Percentiles rank a stretch among this genome's conserved stretches.
Evolutionary conservation across 805 yeast genomes (phyloP).

Genomic region (Zygotorulaspora sp.): DNA sequence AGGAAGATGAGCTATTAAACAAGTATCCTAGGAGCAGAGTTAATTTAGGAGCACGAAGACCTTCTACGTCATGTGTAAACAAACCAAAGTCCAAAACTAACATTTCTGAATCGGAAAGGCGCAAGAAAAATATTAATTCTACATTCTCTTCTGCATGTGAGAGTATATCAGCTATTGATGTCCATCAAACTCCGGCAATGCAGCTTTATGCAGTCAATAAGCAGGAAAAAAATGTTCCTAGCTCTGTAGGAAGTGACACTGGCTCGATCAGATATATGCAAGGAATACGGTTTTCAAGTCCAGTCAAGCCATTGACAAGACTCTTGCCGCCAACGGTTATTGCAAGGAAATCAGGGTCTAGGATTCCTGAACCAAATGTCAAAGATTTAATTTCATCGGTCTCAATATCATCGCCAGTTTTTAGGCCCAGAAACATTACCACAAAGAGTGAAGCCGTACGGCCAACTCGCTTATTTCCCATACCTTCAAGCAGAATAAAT

Average conservation of each 20-base stretch:
- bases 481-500: conserved; percentile 21
- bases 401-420: conserved; percentile 15
- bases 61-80: not conserved
- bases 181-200: conserved; percentile 14
- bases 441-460: conserved; percentile 12
- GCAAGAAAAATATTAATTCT: not conserved
- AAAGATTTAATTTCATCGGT: conserved; percentile 13
- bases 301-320: conserved; percentile 11
- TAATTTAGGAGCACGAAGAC: conserved; percentile 10
- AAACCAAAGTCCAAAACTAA: not conserved
- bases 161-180: not conserved
- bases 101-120: not conserved
- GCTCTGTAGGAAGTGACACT: conserved; percentile 2
- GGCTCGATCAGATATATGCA: conserved; percentile 11
- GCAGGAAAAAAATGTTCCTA: not conserved
- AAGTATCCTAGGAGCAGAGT: conserved; percentile 35
- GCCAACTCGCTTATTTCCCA: conserved; percentile 27
- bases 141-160: not conserved
- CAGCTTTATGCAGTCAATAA: conserved; percentile 1
- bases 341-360: conserved; percentile 11
- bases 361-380: conserved; percentile 15
- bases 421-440: conserved; percentile 5
- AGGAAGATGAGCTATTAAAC: conserved; percentile 32
- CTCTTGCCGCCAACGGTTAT: conserved; percentile 18
- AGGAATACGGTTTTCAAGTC: conserved; percentile 17